Conservation (phyloP, 2,329 filamentous ascomycete species). For the Aspergillus nomiae region DNA sequence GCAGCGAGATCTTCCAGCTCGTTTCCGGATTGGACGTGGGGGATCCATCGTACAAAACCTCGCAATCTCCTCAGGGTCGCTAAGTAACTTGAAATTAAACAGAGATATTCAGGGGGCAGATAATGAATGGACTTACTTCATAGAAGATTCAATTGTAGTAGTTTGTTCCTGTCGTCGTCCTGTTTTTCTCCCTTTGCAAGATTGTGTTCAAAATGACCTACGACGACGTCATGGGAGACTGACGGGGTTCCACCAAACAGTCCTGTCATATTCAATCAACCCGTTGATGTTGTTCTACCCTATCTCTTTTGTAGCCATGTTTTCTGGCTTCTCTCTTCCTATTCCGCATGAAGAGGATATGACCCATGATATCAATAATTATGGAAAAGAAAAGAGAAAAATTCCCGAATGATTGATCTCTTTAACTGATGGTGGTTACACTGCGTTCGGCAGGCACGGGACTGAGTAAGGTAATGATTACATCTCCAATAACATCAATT, state of each 20-base stretch:
- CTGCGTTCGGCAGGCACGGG: slow-evolving; percentile 2
- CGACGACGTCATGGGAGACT: background rate
- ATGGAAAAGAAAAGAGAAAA: background rate
- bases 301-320: background rate
- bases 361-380: background rate
- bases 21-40: background rate
- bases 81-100: background rate
- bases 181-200: background rate
- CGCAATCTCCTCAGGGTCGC: background rate
- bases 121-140: background rate
- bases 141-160: background rate
- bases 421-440: background rate
- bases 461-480: background rate
- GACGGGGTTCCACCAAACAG: background rate
- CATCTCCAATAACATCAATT: background rate
- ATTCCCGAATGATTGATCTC: too few species aligned
- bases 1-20: background rate
- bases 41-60: background rate
- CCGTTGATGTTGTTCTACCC: background rate
- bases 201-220: background rate
- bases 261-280: background rate
- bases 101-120: background rate
- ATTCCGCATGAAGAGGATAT: background rate
- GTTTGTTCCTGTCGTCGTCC: background rate
- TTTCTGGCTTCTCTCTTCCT: background rate